phyloP scores from a whole-genome alignment of 257 asterid genomes.

The Jaltomata sinuosa region DNA sequence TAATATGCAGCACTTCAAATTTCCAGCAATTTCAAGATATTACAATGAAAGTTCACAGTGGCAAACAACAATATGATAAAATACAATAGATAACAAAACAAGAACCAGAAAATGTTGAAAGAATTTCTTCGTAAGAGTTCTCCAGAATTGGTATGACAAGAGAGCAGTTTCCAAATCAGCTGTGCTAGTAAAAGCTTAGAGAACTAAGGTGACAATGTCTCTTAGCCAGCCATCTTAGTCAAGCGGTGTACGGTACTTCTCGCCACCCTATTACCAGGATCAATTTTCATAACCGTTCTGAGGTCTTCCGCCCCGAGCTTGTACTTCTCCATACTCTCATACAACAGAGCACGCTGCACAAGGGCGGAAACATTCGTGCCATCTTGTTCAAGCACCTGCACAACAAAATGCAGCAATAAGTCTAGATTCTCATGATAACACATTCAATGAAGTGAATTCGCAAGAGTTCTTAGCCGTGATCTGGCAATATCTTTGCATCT shows the following conservation, averaged over 20 bases:
- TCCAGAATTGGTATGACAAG: not conserved
- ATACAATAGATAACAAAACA: not conserved
- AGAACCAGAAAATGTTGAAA: not conserved
- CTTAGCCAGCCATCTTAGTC: conserved; percentile 72
- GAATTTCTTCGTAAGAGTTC: not conserved
- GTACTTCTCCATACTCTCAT: conserved; percentile 97
- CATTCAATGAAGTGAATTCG: not conserved
- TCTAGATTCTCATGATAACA: not conserved
- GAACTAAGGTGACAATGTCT: not conserved
- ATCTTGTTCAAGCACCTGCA: conserved; percentile 70
- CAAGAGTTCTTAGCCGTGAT: not conserved
- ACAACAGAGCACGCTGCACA: conserved; percentile 91
- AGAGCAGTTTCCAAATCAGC: not conserved
- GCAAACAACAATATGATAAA: not conserved
- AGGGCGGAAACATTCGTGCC: conserved; percentile 47
- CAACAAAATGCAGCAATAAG: conserved; percentile 9
- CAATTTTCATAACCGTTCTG: conserved; percentile 86
- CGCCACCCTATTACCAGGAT: conserved; percentile 82
- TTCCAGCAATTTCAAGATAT: not conserved
- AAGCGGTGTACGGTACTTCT: conserved; percentile 89
- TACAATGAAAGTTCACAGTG: not conserved
- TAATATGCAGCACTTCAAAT: not conserved
- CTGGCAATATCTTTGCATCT: not conserved
- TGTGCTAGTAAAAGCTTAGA: not conserved
- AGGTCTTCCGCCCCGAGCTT: conserved; percentile 97